Evolutionary conservation across 2,329 filamentous ascomycete species (phyloP).

Genomic region (Pseudocercospora vitis): DNA sequence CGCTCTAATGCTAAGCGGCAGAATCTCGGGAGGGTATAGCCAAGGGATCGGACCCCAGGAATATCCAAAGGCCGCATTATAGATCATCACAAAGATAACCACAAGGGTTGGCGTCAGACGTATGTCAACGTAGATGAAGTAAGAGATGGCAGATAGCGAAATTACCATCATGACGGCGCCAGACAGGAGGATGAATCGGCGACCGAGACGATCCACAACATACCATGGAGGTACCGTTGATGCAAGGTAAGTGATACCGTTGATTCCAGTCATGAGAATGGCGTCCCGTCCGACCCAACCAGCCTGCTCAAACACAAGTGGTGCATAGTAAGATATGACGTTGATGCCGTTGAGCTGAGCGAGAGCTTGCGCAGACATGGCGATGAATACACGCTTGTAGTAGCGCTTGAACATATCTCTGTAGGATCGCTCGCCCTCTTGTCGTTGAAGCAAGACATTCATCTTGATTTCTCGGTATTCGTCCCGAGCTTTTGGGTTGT

Average conservation of each 20-base stretch:
- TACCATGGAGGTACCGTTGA: slow-evolving; percentile 98
- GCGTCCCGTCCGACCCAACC: slow-evolving; percentile 92
- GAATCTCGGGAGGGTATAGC: slow-evolving; percentile 98
- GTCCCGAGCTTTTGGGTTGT: slow-evolving; percentile 86
- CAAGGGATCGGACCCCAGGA: slow-evolving; percentile 98
- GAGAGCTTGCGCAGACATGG: slow-evolving; percentile 95
- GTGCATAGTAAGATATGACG: slow-evolving; percentile 98
- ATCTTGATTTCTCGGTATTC: slow-evolving; percentile 99
- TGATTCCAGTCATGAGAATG: slow-evolving; percentile 96
- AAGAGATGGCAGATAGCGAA: slow-evolving; percentile 85
- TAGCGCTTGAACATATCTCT: slow-evolving; percentile 93
- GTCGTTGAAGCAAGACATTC: slow-evolving; percentile 87
- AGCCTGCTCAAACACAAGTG: slow-evolving; percentile 91
- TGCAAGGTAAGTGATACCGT: slow-evolving; percentile 84
- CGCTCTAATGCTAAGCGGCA: slow-evolving; percentile 92
- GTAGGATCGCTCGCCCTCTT: slow-evolving; percentile 92
- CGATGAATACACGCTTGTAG: slow-evolving; percentile 89
- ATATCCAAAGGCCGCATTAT: slow-evolving; percentile 95
- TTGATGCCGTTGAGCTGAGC: slow-evolving; percentile 99
- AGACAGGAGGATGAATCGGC: slow-evolving; percentile 82
- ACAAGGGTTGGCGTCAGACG: slow-evolving; percentile 76
- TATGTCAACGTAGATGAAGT: slow-evolving; percentile 90
- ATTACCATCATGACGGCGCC: slow-evolving; percentile 88
- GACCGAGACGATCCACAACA: slow-evolving; percentile 87
- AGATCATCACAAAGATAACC: slow-evolving; percentile 94